A percentile compares a stretch with the other conserved stretches of the same genome.
phyloP scores from a whole-genome alignment of 345 rosid species.

The Eucalyptus tenuipes region DNA sequence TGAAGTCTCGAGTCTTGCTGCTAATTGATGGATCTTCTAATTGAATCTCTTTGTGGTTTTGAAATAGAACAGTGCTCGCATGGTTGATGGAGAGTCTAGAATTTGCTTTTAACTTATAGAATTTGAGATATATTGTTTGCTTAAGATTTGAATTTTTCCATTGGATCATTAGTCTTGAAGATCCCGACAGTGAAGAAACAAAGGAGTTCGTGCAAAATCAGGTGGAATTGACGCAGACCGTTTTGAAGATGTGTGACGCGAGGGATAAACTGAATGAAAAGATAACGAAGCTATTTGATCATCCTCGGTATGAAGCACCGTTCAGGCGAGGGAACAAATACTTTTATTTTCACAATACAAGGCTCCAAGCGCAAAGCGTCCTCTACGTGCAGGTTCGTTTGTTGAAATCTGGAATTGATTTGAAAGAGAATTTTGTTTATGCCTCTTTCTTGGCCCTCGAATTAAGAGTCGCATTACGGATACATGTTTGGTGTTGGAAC shows the following conservation, averaged over 20 bases:
- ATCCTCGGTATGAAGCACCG: conserved; percentile 71
- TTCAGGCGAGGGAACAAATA: conserved; percentile 49
- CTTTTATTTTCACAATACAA: conserved; percentile 76
- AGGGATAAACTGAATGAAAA: conserved; percentile 50
- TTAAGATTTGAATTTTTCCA: not conserved
- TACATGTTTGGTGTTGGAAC: not conserved
- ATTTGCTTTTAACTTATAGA: not conserved
- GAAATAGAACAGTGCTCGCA: not conserved
- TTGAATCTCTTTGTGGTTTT: too few species aligned
- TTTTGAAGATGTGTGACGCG: conserved; percentile 42
- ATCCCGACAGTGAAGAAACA: conserved; percentile 69
- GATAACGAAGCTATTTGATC: conserved; percentile 55
- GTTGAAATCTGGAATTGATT: not conserved
- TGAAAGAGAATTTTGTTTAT: not conserved
- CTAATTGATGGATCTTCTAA: too few species aligned
- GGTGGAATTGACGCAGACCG: conserved; percentile 48
- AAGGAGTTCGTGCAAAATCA: conserved; percentile 67
- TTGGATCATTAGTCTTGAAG: conserved; percentile 57
- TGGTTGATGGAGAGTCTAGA: not conserved
- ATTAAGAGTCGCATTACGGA: not conserved
- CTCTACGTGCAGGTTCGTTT: conserved; percentile 51
- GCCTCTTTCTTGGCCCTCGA: not conserved
- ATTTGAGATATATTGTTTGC: not conserved
- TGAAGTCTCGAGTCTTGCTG: too few species aligned
- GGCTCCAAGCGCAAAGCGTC: conserved; percentile 79